These are phyloP conservation scores for Syzygium aromaticum DNA, from an alignment of 345 rosid species.

Conservation along the genomic window DNA sequence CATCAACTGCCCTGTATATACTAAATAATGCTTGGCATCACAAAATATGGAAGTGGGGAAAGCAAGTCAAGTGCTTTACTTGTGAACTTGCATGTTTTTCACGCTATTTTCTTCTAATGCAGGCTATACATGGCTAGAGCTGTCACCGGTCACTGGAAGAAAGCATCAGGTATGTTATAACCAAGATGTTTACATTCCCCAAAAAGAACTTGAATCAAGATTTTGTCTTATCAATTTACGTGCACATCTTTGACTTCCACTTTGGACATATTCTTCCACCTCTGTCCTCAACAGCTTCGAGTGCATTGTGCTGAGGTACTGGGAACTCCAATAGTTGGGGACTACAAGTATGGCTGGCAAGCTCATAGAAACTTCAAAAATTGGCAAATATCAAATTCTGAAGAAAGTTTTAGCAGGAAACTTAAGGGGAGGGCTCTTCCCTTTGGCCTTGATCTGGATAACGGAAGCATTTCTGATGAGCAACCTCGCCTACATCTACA, in stretches of 20 bases:
- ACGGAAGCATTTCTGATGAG: constrained; percentile 60
- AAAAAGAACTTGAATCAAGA: neutral
- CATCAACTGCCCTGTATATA: neutral
- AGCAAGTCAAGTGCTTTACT: neutral
- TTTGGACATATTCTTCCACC: neutral
- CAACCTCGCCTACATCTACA: constrained; percentile 87
- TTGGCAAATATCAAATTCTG: constrained; percentile 10
- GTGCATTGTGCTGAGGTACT: constrained; percentile 94
- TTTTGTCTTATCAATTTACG: neutral
- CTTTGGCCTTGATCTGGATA: constrained; percentile 58
- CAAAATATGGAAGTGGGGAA: neutral
- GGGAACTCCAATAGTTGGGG: constrained; percentile 93
- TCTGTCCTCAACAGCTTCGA: constrained; percentile 47
- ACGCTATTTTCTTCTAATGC: constrained; percentile 1
- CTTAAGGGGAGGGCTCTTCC: constrained; percentile 25
- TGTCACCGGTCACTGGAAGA: constrained; percentile 86
- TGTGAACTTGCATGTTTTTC: neutral
- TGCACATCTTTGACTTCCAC: neutral
- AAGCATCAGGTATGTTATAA: constrained; percentile 71
- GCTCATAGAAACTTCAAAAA: constrained; percentile 47
- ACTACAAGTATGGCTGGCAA: constrained; percentile 89
- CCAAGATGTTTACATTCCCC: neutral
- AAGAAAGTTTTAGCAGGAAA: constrained; percentile 3
- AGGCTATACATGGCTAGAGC: constrained; percentile 92
- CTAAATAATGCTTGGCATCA: neutral